Evolutionary conservation across 2,329 filamentous ascomycete species (phyloP).

Genomic region (Pseudocercospora crystallina): DNA sequence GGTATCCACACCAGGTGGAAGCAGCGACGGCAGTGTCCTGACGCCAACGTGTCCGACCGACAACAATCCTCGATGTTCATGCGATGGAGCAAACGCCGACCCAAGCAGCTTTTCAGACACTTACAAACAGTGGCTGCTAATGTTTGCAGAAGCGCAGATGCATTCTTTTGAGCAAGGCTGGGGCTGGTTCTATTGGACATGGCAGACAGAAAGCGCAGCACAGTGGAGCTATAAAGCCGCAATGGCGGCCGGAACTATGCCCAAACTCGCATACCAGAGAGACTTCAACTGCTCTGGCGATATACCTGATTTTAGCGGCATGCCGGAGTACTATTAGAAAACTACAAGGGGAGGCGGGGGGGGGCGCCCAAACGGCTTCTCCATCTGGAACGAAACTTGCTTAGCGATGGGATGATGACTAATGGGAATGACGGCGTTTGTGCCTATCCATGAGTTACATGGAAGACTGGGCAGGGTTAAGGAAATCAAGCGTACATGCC

Average conservation of each 20-base stretch:
- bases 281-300: slow-evolving; percentile 42
- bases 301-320: slow-evolving; percentile 43
- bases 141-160: slow-evolving; percentile 97
- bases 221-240: slow-evolving; percentile 94
- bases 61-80: slow-evolving; percentile 66
- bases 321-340: slow-evolving; percentile 47
- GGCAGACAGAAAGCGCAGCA: slow-evolving; percentile 80
- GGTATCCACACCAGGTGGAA: slow-evolving; percentile 47
- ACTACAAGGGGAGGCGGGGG: not conserved
- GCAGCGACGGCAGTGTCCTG: slow-evolving; percentile 60
- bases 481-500: no score
- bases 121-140: slow-evolving; percentile 83
- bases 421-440: no score
- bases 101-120: slow-evolving; percentile 63
- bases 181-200: slow-evolving; percentile 99
- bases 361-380: no score
- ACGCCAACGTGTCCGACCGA: slow-evolving; percentile 71
- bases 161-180: slow-evolving; percentile 85
- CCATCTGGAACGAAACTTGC: no score
- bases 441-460: no score
- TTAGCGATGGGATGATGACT: no score
- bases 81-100: slow-evolving; percentile 72
- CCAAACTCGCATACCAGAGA: slow-evolving; percentile 49
- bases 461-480: no score
- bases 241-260: slow-evolving; percentile 74